phyloP scores from a whole-genome alignment of 2,329 filamentous ascomycete genomes.

The Chaetomiaceae sp. region DNA sequence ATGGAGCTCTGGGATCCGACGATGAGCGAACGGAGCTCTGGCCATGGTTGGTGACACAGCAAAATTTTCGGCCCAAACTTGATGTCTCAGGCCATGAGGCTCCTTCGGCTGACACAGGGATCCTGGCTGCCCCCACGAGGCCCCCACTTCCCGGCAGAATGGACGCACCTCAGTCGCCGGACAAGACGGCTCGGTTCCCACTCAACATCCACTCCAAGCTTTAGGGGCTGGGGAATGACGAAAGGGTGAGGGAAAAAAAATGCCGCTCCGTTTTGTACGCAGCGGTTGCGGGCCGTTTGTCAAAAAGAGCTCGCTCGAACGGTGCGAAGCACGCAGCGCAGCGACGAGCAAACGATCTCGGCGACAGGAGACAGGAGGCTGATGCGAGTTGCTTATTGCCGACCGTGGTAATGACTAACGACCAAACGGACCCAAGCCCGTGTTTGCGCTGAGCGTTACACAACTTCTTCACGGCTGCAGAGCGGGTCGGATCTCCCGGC shows the following conservation, averaged over 20 bases:
- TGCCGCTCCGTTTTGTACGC: conserved; percentile 7
- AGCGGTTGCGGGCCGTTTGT: too few relatives aligned
- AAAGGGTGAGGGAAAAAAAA: conserved; percentile 16
- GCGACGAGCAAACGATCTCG: too few relatives aligned
- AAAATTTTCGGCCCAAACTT: conserved; percentile 23
- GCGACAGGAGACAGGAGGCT: too few relatives aligned
- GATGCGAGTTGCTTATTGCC: too few relatives aligned
- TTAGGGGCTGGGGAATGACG: conserved; percentile 17
- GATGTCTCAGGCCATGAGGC: conserved; percentile 25
- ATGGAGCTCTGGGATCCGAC: conserved; percentile 6
- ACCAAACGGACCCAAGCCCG: background rate
- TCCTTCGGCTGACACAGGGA: conserved; percentile 14
- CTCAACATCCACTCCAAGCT: conserved; percentile 4
- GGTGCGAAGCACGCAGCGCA: too few relatives aligned
- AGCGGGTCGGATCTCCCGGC: too few relatives aligned
- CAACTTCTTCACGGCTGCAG: too few relatives aligned
- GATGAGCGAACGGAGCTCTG: conserved; percentile 12
- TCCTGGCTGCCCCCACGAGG: conserved; percentile 19
- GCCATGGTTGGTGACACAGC: conserved; percentile 13
- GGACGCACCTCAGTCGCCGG: conserved; percentile 11
- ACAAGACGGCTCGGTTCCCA: background rate
- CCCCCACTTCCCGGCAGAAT: conserved; percentile 23
- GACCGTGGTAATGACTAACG: too few relatives aligned
- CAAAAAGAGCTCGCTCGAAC: too few relatives aligned
- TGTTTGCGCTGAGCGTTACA: too few relatives aligned